Evolutionary conservation across 176 grass and related monocot genomes (phyloP).

Genomic region (Oryza officinalis): DNA sequence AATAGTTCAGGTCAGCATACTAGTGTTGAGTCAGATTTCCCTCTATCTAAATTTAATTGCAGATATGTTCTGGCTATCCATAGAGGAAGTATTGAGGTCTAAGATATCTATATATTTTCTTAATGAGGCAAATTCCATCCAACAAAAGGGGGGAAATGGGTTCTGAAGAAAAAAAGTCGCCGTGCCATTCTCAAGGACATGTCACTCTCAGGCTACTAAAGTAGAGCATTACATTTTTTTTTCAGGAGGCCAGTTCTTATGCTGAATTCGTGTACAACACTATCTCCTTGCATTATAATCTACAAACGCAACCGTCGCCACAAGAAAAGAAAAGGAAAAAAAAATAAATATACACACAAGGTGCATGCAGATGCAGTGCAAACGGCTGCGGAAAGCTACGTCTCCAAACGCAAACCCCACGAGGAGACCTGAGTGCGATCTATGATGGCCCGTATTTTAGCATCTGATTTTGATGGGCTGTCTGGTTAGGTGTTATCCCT

Average conservation of each 20-base stretch:
- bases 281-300: conserved; percentile 31
- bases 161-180: not conserved
- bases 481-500: conserved; percentile 3
- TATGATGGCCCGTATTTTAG: conserved; percentile 34
- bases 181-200: not conserved
- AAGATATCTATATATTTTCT: not conserved
- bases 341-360: not conserved
- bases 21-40: not conserved
- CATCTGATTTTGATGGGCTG: conserved; percentile 24
- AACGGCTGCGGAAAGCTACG: conserved; percentile 45
- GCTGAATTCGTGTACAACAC: conserved; percentile 39
- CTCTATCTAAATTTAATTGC: not conserved
- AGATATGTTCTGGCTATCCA: not conserved
- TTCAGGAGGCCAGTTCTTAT: not conserved
- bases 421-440: conserved; percentile 48
- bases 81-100: not conserved
- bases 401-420: conserved; percentile 12
- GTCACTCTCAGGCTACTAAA: conserved; percentile 27
- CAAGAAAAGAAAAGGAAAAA: not conserved
- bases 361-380: not conserved
- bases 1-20: too few species aligned
- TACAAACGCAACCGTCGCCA: not conserved
- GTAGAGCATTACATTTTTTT: conserved; percentile 16
- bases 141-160: not conserved
- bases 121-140: not conserved